Evolutionary conservation across 73 alveolate genomes (phyloP), one percentile per base, ranked within the genome.

Genomic region (Loxodes magnus): DNA sequence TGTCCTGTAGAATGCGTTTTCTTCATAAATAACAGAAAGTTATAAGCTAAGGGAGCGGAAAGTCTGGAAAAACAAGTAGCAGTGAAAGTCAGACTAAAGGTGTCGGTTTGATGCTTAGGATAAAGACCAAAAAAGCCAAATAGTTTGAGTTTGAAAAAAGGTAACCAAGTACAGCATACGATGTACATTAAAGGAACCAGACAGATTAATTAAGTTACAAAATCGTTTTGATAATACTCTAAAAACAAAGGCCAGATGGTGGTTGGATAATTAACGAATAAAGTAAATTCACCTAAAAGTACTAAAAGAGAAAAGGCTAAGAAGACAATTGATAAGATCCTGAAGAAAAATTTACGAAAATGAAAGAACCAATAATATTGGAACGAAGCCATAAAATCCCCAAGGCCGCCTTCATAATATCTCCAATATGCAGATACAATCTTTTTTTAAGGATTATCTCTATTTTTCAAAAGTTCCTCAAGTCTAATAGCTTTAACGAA

Each of bases 21-120:
- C n/a, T 46, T n/a, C 7, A 25, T 24, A 22, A 46, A 24, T 5
- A 46, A 24, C 16, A 46, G n/a, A 46, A 46, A 46, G 17, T 46
- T 46, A 46, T 21, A 46, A 19, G 27, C n/a, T 7, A 46, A 24
- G 1, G 59, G 35, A 25, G 59, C 35, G 9, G 27, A n/a, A 10
- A 46, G 39, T 19, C 59, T 46, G 7, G 59, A 37, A 37, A 46
- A 25, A 46, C 22, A 46, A 1, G 35, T 12, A 16, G 59, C 59
- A 46, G 43, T 10, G 15, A 37, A 46, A 10, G 27, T 10, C 7
- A 46, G 34, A 46, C 27, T 46, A 0, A 41, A 20, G 10, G 59
- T 37, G 34, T 46, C 59, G 9, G 59, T 46, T 25, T 10, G 59
- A 10, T 2, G 22, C 6, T 9, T 9, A 10, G 19, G 14, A 46